These are phyloP conservation scores for Fusarium scirpi DNA, from an alignment of 2,329 filamentous ascomycete genomes.

Conservation along the genomic window DNA sequence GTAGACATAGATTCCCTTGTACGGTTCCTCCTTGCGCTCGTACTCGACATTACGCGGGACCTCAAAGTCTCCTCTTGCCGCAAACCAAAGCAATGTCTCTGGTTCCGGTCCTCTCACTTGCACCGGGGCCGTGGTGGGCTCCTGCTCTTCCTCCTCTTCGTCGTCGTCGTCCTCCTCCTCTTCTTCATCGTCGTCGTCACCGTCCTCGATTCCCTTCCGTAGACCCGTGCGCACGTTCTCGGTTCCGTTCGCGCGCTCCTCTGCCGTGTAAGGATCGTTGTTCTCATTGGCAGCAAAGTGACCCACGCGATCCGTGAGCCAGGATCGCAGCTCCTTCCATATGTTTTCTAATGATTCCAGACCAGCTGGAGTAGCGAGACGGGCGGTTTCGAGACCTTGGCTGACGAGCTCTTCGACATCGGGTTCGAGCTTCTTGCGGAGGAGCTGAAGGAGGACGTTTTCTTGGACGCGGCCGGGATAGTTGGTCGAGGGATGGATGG, in stretches of 20 bases:
- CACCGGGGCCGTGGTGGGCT: slow-evolving; percentile 6
- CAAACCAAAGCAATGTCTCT: slow-evolving; percentile 62
- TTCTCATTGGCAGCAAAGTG: slow-evolving; percentile 59
- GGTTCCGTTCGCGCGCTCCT: slow-evolving; percentile 74
- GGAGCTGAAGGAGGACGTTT: slow-evolving; percentile 72
- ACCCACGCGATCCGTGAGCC: slow-evolving; percentile 57
- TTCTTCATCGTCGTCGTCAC: slow-evolving; percentile 67
- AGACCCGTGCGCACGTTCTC: slow-evolving; percentile 80
- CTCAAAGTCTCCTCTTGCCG: slow-evolving; percentile 58
- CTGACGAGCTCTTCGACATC: slow-evolving; percentile 79
- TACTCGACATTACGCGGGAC: slow-evolving; percentile 61
- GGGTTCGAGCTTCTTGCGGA: slow-evolving; percentile 87
- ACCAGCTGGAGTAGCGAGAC: slow-evolving; percentile 58
- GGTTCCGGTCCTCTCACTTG: slow-evolving; percentile 57
- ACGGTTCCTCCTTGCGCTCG: slow-evolving; percentile 50
- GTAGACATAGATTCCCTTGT: slow-evolving; percentile 28
- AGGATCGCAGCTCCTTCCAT: slow-evolving; percentile 63
- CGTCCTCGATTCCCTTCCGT: slow-evolving; percentile 64
- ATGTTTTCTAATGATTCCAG: slow-evolving; percentile 62
- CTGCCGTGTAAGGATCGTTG: slow-evolving; percentile 75
- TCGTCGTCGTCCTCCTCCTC: slow-evolving; percentile 58
- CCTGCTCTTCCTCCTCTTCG: slow-evolving; percentile 11
- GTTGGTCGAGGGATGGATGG: slow-evolving; percentile 80
- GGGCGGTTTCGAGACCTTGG: slow-evolving; percentile 66
- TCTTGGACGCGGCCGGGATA: slow-evolving; percentile 79